Evolutionary conservation across 768 basidiomycete genomes (phyloP).

Genomic region (Grammothele lineata): DNA sequence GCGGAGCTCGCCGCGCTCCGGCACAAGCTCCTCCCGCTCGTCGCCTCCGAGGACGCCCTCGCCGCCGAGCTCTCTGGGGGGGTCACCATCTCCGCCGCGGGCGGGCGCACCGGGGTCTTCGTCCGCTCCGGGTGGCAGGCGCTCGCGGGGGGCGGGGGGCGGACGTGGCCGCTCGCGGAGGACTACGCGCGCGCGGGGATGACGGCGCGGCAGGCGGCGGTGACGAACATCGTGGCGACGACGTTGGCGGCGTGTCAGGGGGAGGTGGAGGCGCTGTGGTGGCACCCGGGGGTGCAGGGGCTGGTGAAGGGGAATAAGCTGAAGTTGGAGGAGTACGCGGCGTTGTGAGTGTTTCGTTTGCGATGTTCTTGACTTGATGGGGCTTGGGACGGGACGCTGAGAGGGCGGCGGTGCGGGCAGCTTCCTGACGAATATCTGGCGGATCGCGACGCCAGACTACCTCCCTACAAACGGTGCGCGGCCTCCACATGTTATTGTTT

Average conservation of each 20-base stretch:
- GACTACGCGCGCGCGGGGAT: slow-evolving; percentile 28
- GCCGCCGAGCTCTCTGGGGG: slow-evolving; percentile 68
- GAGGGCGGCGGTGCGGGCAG: slow-evolving; percentile 32
- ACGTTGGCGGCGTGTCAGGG: slow-evolving; percentile 45
- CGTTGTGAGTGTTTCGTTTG: slow-evolving; percentile 50
- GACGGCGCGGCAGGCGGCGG: slow-evolving; percentile 30
- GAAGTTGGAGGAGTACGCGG: slow-evolving; percentile 69
- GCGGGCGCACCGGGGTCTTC: slow-evolving; percentile 58
- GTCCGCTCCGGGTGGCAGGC: slow-evolving; percentile 74
- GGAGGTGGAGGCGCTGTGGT: slow-evolving; percentile 64
- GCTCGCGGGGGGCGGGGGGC: slow-evolving; percentile 42
- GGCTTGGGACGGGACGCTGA: neutral
- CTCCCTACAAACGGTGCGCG: slow-evolving; percentile 60
- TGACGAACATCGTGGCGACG: slow-evolving; percentile 51
- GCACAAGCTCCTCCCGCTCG: slow-evolving; percentile 54
- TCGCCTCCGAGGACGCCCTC: slow-evolving; percentile 63
- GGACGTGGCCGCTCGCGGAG: slow-evolving; percentile 34
- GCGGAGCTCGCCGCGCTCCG: slow-evolving; percentile 51
- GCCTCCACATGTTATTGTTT: neutral
- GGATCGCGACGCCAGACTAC: slow-evolving; percentile 68
- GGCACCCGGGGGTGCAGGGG: slow-evolving; percentile 58
- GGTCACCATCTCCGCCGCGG: slow-evolving; percentile 50
- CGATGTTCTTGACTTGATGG: neutral
- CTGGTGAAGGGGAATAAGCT: slow-evolving; percentile 55
- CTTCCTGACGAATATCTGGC: slow-evolving; percentile 61